These are phyloP conservation scores for Ustilago vetiveriae DNA, from an alignment of 1,284 basidiomycete species.

Conservation along the genomic window DNA sequence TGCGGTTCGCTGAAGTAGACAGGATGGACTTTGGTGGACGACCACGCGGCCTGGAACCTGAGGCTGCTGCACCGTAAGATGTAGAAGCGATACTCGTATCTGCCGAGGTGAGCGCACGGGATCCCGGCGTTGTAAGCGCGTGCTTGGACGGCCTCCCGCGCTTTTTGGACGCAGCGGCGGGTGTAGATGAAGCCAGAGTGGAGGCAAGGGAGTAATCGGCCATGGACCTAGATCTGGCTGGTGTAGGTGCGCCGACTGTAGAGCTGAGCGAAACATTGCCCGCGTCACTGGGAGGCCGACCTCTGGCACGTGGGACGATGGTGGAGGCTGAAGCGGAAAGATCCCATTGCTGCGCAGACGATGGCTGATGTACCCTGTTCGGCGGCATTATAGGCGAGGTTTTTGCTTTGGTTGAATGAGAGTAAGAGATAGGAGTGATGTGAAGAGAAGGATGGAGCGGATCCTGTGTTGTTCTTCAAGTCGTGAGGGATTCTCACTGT, in stretches of 20 bases:
- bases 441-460: not conserved
- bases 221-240: conserved; percentile 2
- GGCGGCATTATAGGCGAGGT: conserved; percentile 8
- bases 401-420: not conserved
- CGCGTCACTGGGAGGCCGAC: conserved; percentile 8
- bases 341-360: conserved; percentile 7
- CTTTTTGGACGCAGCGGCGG: conserved; percentile 8
- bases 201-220: conserved; percentile 29
- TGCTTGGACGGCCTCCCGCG: conserved; percentile 17
- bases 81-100: conserved; percentile 14
- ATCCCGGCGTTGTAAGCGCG: conserved; percentile 14
- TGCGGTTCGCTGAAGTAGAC: conserved; percentile 8
- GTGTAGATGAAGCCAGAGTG: conserved; percentile 7
- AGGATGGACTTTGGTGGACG: conserved; percentile 29
- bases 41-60: conserved; percentile 11
- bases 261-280: conserved; percentile 33
- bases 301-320: conserved; percentile 9
- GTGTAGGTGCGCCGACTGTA: conserved; percentile 30
- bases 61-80: not conserved
- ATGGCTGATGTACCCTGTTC: not conserved
- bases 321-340: conserved; percentile 9
- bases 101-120: conserved; percentile 13
- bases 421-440: not conserved
- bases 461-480: conserved; percentile 1
- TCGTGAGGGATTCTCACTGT: no score